Conservation (phyloP, 202 grass and related monocot species). For the Eragrostis tef region DNA sequence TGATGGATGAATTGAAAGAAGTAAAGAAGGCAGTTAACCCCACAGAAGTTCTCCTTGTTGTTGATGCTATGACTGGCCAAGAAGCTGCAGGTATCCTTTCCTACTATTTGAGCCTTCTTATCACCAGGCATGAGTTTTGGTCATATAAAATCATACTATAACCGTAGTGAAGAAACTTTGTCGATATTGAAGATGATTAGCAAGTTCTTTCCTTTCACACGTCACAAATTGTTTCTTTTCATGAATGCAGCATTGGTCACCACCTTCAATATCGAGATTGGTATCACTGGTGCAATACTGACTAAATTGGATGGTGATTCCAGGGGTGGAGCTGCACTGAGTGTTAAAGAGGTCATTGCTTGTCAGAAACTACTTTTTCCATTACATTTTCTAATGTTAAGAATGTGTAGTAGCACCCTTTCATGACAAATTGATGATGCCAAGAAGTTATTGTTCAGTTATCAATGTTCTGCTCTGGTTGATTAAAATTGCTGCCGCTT, state of each 20-base stretch:
- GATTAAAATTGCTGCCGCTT: neutral
- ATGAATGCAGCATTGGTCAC: conserved; percentile 73
- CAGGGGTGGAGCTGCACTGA: conserved; percentile 93
- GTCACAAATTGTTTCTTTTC: no score
- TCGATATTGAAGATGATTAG: neutral
- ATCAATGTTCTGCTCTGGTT: neutral
- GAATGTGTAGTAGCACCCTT: neutral
- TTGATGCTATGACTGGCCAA: conserved; percentile 99
- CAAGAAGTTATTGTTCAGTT: neutral
- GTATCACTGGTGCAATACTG: conserved; percentile 95
- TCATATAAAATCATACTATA: neutral
- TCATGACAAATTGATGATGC: conserved; percentile 5
- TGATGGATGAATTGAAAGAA: conserved; percentile 99
- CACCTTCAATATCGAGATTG: conserved; percentile 95
- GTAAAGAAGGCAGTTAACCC: conserved; percentile 86
- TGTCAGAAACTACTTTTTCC: conserved; percentile 11
- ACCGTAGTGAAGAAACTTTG: no score
- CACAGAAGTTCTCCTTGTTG: conserved; percentile 93
- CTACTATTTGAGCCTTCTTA: conserved; percentile 22
- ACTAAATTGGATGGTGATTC: conserved; percentile 97
- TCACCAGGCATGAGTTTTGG: conserved; percentile 19
- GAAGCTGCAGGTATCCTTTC: conserved; percentile 84
- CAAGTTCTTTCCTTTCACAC: neutral
- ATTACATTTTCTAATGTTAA: no score
- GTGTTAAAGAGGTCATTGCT: conserved; percentile 86